phyloP scores from a whole-genome alignment of 73 alveolate genomes.

The Vitrella brassicaformis region DNA sequence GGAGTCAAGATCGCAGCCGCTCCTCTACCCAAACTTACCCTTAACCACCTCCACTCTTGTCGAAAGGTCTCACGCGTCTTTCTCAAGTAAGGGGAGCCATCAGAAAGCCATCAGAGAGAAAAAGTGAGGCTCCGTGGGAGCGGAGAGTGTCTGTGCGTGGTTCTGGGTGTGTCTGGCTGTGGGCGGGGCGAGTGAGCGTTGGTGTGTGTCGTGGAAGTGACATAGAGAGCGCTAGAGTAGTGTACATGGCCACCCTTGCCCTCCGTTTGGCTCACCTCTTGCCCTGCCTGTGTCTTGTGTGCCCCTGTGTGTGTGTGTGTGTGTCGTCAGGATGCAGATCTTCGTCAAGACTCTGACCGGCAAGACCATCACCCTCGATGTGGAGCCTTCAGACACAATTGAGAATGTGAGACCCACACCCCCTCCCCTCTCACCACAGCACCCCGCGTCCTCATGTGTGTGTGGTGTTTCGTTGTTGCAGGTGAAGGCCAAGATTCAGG shows the following conservation, averaged over 20 bases:
- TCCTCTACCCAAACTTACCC: too few species aligned
- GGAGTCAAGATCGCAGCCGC: too few species aligned
- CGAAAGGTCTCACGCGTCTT: too few species aligned
- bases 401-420: not conserved
- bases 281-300: not conserved
- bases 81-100: too few species aligned
- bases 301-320: not conserved
- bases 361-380: not conserved
- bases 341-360: not conserved
- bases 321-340: not conserved
- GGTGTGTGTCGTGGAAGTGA: not conserved
- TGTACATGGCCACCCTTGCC: too few species aligned
- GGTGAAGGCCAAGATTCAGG: conserved; percentile 6
- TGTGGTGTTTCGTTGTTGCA: not conserved
- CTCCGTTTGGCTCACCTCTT: not conserved
- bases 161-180: not conserved
- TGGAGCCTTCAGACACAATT: not conserved
- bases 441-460: not conserved
- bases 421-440: not conserved
- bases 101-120: too few species aligned
- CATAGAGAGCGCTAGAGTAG: too few species aligned
- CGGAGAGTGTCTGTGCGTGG: not conserved
- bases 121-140: too few species aligned
- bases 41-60: too few species aligned
- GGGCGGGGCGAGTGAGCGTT: not conserved